These are phyloP conservation scores for Cercophora sp. DNA, from an alignment of 495 filamentous ascomycete genomes.

Conservation along the genomic window DNA sequence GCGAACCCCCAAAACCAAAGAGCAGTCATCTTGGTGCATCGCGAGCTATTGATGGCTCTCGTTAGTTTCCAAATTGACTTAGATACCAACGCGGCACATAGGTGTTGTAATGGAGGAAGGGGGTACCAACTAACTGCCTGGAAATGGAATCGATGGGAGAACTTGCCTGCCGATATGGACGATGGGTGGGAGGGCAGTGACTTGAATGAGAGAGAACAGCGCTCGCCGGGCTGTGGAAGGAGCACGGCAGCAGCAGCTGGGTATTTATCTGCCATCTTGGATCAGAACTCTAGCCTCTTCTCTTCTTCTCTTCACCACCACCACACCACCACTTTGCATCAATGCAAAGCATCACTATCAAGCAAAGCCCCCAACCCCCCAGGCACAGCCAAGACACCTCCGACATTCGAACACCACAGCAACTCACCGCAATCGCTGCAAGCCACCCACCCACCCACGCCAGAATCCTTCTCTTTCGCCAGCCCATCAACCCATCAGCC, in stretches of 20 bases:
- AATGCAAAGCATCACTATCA: neutral
- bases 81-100: neutral
- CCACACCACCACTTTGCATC: neutral
- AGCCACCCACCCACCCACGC: too few relatives aligned
- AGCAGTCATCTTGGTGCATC: neutral
- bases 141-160: neutral
- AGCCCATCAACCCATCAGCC: too few relatives aligned
- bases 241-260: neutral
- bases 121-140: neutral
- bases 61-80: neutral
- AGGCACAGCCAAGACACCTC: too few relatives aligned
- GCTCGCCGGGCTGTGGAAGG: neutral
- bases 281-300: neutral
- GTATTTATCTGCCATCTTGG: conserved; percentile 1
- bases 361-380: too few relatives aligned
- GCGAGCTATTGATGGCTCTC: neutral
- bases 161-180: neutral
- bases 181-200: neutral
- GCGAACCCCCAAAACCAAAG: neutral
- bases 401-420: too few relatives aligned
- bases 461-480: too few relatives aligned
- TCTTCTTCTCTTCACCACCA: neutral
- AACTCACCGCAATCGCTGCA: too few relatives aligned
- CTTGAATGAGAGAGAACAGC: neutral
- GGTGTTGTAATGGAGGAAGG: neutral